Conservation (phyloP, 2,329 filamentous ascomycete genomes). For the Chaetomium sp. region DNA sequence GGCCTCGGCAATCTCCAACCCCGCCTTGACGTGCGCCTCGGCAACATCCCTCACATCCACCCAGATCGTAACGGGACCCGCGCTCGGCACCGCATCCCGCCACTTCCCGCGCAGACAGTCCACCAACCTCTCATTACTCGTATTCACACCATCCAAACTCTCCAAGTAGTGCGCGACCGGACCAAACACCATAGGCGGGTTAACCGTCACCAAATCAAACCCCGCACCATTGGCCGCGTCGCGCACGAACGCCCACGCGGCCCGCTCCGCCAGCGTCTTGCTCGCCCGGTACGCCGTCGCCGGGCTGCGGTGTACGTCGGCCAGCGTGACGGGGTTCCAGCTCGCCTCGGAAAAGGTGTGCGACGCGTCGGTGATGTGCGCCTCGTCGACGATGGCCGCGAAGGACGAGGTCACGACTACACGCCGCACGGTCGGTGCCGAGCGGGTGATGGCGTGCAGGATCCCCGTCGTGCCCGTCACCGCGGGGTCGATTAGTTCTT, state of each 20-base stretch:
- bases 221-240: constrained; percentile 42
- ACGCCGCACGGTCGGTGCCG: constrained; percentile 64
- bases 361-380: constrained; percentile 42
- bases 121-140: constrained; percentile 56
- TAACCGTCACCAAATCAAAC: constrained; percentile 57
- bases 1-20: constrained; percentile 50
- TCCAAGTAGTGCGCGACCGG: constrained; percentile 53
- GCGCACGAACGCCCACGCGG: constrained; percentile 56
- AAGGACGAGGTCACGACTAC: constrained; percentile 66
- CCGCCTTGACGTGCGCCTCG: constrained; percentile 53
- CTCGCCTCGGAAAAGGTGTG: constrained; percentile 50
- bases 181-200: constrained; percentile 58
- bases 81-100: constrained; percentile 47
- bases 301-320: constrained; percentile 45
- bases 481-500: constrained; percentile 60
- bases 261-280: constrained; percentile 57
- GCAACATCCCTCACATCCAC: constrained; percentile 61
- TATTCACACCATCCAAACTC: constrained; percentile 53
- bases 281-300: constrained; percentile 56
- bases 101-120: constrained; percentile 54
- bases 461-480: constrained; percentile 67
- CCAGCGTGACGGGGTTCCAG: constrained; percentile 57
- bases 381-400: constrained; percentile 52
- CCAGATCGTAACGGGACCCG: constrained; percentile 50
- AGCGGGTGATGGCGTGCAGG: constrained; percentile 66